Base-by-base conservation (phyloP, 1,139 yeast species). In the Debaryomyces subglobosus region DNA sequence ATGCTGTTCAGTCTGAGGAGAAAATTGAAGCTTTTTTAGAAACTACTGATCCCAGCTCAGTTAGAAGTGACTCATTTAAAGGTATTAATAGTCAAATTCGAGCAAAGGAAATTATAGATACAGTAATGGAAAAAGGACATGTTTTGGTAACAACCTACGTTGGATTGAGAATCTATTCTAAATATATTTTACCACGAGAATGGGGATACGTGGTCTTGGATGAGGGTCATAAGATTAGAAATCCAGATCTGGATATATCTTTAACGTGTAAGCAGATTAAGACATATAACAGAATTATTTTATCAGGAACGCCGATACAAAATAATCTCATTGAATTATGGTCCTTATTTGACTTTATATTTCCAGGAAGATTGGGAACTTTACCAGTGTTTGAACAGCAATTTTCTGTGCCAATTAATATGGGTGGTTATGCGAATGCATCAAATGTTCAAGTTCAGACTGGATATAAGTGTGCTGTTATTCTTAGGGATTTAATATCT, bases 371-470 rank as follows among this genome's bases (percentile, higher is more conserved):
- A 50, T 68, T 94, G 29, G 99, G 99, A 0, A 95, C 99, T 0
- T 70, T 94, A 18, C 99, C 99, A 0, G 94, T 95, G 0, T 94
- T 94, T 60, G 96, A 92, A 63, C 86, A 82, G 48, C 97, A 94
- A 62, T 94, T 94, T 65, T 87, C 97, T 1, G 76, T 86, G 2
- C 99, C 99, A 0, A 95, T 94, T 37, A 92, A 91, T 60, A 80
- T 89, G 67, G 99, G 99, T n/a, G 99, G 99, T 0, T 94, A 95
- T 67, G 96, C 99, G 2, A 94, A 94, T 70, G 99, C 99, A 0
- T 85, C 96, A 1, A 94, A 94, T 64, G 82, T 94, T 4, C 98
- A 95, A 62, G 98, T 95, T 0, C 98, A 94, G 63, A 86, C 98
- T 0, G 97, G 98, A 1, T 92, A 89, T 63, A 91, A 91, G 64